A percentile compares a stretch with the other conserved stretches of the same genome.
phyloP scores from a whole-genome alignment of 345 rosid genomes.

The Trapa incisa region DNA sequence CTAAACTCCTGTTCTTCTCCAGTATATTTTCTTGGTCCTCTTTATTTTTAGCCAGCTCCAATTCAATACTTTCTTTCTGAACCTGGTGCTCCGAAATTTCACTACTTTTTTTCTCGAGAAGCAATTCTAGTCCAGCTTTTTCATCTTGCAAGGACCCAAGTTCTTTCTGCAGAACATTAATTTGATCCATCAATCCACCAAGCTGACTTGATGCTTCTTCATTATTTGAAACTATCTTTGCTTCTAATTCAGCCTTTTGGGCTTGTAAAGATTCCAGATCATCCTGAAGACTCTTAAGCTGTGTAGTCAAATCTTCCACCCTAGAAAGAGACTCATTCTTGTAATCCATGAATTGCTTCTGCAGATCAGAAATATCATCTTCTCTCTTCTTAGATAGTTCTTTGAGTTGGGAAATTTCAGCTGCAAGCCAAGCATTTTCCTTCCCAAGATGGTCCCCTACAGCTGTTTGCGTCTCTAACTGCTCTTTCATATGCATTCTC shows the following conservation, averaged over 20 bases:
- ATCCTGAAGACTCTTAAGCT: constrained; percentile 26
- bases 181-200: constrained; percentile 39
- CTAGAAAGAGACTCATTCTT: constrained; percentile 41
- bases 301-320: constrained; percentile 43
- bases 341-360: constrained; percentile 40
- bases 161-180: constrained; percentile 34
- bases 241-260: constrained; percentile 58
- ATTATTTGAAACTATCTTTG: constrained; percentile 28
- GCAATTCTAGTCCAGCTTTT: constrained; percentile 42
- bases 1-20: constrained; percentile 17
- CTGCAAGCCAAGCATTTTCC: constrained; percentile 4
- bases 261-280: constrained; percentile 27
- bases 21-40: constrained; percentile 15
- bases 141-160: constrained; percentile 37
- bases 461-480: constrained; percentile 30
- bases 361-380: constrained; percentile 35
- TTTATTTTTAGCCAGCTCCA: constrained; percentile 14
- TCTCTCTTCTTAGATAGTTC: constrained; percentile 28
- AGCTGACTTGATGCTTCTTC: constrained; percentile 44
- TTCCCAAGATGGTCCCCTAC: constrained; percentile 33
- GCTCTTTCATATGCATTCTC: constrained; percentile 30
- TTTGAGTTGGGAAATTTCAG: constrained; percentile 35
- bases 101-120: constrained; percentile 35
- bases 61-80: constrained; percentile 19
- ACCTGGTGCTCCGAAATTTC: constrained; percentile 39